These are phyloP conservation scores for Protea cynaroides DNA, from an alignment of 164 flowering plant species.

Conservation along the genomic window DNA sequence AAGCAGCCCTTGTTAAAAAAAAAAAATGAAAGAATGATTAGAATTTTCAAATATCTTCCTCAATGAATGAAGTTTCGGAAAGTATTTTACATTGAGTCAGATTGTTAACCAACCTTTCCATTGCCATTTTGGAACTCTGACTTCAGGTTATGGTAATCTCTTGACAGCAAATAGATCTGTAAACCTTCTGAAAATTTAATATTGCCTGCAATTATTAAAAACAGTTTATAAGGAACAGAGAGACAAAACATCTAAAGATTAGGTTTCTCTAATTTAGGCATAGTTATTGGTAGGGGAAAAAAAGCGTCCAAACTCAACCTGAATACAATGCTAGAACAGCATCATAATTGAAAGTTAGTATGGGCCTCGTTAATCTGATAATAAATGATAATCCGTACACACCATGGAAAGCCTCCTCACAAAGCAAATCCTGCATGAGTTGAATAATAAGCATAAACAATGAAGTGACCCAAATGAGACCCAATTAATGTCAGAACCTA, in stretches of 20 bases:
- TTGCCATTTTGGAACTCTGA: slow-evolving; percentile 58
- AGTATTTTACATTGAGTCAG: not conserved
- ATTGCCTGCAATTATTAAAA: slow-evolving; percentile 37
- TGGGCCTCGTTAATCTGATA: slow-evolving; percentile 52
- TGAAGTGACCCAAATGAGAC: not conserved
- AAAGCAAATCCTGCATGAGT: slow-evolving; percentile 47
- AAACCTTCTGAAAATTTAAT: slow-evolving; percentile 34
- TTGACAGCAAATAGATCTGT: slow-evolving; percentile 48
- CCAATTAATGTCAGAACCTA: not conserved
- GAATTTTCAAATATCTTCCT: not conserved
- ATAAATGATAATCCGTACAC: slow-evolving; percentile 50
- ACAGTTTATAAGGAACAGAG: not conserved
- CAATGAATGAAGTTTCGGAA: not conserved
- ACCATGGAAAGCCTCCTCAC: slow-evolving; percentile 60
- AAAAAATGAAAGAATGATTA: no score
- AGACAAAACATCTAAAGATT: not conserved
- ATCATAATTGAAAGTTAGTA: slow-evolving; percentile 42
- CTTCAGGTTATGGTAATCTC: slow-evolving; percentile 60
- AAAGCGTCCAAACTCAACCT: slow-evolving; percentile 29
- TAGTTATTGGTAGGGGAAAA: not conserved
- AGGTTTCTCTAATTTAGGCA: not conserved
- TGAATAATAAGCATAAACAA: not conserved
- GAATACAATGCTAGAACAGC: slow-evolving; percentile 44
- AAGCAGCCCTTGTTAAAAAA: no score
- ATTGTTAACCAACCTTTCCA: slow-evolving; percentile 45